Base-by-base conservation (phyloP, 2,329 filamentous ascomycete species). In the Alternaria solani region DNA sequence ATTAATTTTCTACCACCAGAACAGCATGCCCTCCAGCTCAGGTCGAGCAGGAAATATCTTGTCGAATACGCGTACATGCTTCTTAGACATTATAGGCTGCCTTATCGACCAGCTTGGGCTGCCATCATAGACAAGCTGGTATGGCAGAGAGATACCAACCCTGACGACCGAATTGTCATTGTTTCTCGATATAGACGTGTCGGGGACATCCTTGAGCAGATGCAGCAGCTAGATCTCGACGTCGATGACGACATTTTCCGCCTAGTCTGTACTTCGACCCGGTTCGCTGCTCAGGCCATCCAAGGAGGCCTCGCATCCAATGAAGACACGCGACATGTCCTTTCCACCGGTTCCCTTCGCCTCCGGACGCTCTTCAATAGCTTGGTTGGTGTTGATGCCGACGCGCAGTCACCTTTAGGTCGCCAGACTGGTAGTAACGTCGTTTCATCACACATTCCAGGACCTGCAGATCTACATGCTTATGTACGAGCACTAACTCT, bases 401-500 rank as follows among this genome's bases (percentile, higher is more conserved):
- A 72, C 9, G 55, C 56, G 20, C 55, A 68, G 7, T 41, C 56
- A 54, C 41, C 16, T 30, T 28, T 32, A 4, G 23, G 16, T 36
- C 25, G 38, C 25, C 41, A 42, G 7, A 38, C 48, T 18, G 18
- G 26, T 11, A 25, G 26, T 11, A 25, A 51, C 42, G 20, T 26
- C 8, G 48, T 75, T 7, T 74, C 85, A 2, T 76, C 83, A 7
- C 76, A 81, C 38, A 73, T 80, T 12, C 79, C 88, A 11, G 74
- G 75, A 9, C 82, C 84, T 7, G 76, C 77, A 20, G 76, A 83
- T 38, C 71, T 87, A 1, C 86, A 90, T 66, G 79, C 81, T 2
- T 90, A 91, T 71, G 83, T 93, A 73, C 83, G 88, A 47, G 83
- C 86, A 1, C 79, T 93, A 23, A 89, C 86, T 1, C 83, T 85